phyloP scores from a whole-genome alignment of 225 moss, liverwort and hornwort species.

The Rhytidiadelphus loreus region DNA sequence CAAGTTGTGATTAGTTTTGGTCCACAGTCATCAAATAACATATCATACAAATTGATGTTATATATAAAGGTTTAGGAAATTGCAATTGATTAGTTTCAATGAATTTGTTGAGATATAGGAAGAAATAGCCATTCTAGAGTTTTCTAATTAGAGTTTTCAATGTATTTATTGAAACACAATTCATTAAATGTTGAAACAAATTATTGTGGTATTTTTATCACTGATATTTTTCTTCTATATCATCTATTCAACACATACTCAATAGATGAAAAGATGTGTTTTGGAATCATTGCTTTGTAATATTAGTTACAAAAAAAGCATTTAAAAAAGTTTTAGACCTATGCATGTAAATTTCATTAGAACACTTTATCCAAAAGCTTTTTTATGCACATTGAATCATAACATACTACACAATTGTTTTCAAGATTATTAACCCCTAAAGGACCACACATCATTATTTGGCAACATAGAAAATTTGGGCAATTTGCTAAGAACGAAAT shows the following conservation, averaged over 20 bases:
- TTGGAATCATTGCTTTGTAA: not conserved
- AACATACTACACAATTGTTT: not conserved
- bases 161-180: not conserved
- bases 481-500: too few relatives aligned
- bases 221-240: not conserved
- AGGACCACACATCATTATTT: too few relatives aligned
- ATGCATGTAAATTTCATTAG: not conserved
- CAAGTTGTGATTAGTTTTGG: not conserved
- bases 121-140: not conserved
- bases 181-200: not conserved
- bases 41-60: not conserved
- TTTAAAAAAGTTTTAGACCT: not conserved
- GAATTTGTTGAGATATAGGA: not conserved
- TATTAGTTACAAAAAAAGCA: not conserved
- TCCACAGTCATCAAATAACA: not conserved
- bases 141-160: not conserved
- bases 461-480: too few relatives aligned
- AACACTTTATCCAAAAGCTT: not conserved
- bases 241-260: not conserved
- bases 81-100: not conserved
- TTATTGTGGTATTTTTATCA: not conserved
- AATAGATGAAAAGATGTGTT: not conserved
- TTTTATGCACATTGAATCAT: not conserved
- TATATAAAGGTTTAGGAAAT: fast-evolving
- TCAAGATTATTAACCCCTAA: too few relatives aligned